Conservation (phyloP, 768 basidiomycete genomes). For the Suillus brevipes region DNA sequence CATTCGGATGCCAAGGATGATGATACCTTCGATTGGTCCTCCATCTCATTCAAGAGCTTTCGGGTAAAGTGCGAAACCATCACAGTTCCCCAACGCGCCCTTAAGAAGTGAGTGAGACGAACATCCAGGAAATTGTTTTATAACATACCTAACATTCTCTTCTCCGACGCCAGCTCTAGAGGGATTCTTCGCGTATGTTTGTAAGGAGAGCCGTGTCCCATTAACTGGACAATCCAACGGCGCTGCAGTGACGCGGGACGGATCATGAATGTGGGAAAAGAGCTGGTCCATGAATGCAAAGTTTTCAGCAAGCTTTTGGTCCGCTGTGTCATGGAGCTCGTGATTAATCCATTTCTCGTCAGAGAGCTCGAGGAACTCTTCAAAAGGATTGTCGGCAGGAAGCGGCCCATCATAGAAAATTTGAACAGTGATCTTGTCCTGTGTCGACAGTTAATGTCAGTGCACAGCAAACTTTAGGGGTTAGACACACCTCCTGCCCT, state of each 20-base stretch:
- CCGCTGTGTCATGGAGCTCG: not conserved
- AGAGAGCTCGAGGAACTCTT: not conserved
- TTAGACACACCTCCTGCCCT: conserved; percentile 8
- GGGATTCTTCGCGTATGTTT: not conserved
- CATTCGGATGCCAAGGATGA: not conserved
- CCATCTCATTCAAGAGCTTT: conserved; percentile 10
- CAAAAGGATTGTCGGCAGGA: conserved; percentile 5
- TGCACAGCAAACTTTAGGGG: not conserved
- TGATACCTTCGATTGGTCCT: not conserved
- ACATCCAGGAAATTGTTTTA: not conserved
- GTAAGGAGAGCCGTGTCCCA: not conserved
- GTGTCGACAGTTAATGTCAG: not conserved
- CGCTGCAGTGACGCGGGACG: not conserved
- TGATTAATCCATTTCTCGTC: not conserved
- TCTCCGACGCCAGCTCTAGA: not conserved
- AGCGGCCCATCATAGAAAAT: conserved; percentile 14
- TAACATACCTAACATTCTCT: not conserved
- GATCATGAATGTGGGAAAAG: not conserved
- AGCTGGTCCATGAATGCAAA: conserved; percentile 5
- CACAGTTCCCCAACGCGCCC: conserved; percentile 18
- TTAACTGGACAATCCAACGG: not conserved
- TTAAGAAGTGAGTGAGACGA: not conserved
- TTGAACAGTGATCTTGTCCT: conserved; percentile 5
- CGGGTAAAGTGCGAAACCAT: conserved; percentile 17
- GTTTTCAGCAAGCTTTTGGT: conserved; percentile 1